Conservation (phyloP, 1,284 basidiomycete species). For the Earliella scabrosa region DNA sequence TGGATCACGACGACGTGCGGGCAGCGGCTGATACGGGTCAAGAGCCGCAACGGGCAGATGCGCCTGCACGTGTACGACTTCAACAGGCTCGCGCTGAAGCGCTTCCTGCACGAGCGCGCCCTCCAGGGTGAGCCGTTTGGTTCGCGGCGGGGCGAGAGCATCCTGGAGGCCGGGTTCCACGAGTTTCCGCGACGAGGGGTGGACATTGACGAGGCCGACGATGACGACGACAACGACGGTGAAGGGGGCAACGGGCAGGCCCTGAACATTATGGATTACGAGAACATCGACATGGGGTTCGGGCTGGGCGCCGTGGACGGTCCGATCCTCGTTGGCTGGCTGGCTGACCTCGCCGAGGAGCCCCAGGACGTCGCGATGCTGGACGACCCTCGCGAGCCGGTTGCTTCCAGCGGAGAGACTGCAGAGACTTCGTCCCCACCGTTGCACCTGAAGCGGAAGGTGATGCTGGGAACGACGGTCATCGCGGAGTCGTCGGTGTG, state of each 20-base stretch:
- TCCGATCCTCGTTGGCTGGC: background rate
- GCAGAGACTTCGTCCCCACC: too few relatives aligned
- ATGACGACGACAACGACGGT: background rate
- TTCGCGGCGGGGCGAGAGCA: constrained; percentile 5
- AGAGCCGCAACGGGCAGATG: constrained; percentile 28
- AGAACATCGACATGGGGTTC: background rate
- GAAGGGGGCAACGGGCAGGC: too few relatives aligned
- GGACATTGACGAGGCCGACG: background rate
- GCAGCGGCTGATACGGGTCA: constrained; percentile 43
- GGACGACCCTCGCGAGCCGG: too few relatives aligned
- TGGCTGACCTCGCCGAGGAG: constrained; percentile 13
- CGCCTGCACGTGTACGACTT: constrained; percentile 46
- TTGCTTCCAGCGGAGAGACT: too few relatives aligned
- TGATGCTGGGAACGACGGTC: constrained; percentile 16
- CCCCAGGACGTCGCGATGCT: constrained; percentile 12
- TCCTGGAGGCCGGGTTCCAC: constrained; percentile 4
- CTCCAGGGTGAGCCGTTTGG: constrained; percentile 15
- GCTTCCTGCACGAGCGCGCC: constrained; percentile 14
- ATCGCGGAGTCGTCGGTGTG: constrained; percentile 15
- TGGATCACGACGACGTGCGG: constrained; percentile 57
- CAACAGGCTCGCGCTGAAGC: constrained; percentile 38
- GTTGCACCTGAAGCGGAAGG: too few relatives aligned
- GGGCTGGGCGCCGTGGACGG: background rate
- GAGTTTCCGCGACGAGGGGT: background rate
- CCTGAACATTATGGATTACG: too few relatives aligned